phyloP scores from a whole-genome alignment of 306 rosid species.

The Gastrolobium bilobum region DNA sequence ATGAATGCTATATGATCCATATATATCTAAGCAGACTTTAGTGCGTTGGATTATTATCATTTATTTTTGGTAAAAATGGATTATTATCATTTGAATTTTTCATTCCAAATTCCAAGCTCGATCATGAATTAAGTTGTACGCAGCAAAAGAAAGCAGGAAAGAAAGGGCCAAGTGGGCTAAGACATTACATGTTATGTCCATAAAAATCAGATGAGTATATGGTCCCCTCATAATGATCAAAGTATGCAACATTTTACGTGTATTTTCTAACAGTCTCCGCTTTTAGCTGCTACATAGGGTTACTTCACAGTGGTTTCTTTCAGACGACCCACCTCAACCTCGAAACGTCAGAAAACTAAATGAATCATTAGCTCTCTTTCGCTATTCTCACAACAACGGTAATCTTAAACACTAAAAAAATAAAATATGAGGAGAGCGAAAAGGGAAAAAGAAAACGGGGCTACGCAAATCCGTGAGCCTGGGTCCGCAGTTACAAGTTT shows the following conservation, averaged over 20 bases:
- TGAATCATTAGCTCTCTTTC: constrained; percentile 47
- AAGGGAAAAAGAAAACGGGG: constrained; percentile 5
- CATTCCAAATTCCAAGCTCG: constrained; percentile 32
- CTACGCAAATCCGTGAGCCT: constrained; percentile 46
- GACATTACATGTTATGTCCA: constrained; percentile 21
- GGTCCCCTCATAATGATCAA: constrained; percentile 37
- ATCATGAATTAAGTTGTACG: neutral
- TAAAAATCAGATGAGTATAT: constrained; percentile 11
- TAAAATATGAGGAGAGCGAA: neutral
- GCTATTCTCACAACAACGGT: constrained; percentile 40
- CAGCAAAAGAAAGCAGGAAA: constrained; percentile 25
- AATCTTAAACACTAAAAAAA: neutral
- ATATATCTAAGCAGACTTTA: neutral
- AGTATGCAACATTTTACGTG: neutral
- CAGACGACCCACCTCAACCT: constrained; percentile 28
- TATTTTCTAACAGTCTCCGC: constrained; percentile 17
- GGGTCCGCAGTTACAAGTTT: constrained; percentile 10
- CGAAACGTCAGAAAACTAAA: constrained; percentile 47
- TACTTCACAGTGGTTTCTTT: constrained; percentile 34
- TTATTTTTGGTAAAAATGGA: neutral
- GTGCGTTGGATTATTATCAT: constrained; percentile 29
- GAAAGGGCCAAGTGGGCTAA: constrained; percentile 24
- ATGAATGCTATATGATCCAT: too few relatives aligned
- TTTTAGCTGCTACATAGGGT: constrained; percentile 23
- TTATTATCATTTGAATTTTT: neutral